A percentile compares a stretch with the other conserved stretches of the same genome.
Conservation (phyloP, 129 eudicot species). For the Helianthus tuberosus region DNA sequence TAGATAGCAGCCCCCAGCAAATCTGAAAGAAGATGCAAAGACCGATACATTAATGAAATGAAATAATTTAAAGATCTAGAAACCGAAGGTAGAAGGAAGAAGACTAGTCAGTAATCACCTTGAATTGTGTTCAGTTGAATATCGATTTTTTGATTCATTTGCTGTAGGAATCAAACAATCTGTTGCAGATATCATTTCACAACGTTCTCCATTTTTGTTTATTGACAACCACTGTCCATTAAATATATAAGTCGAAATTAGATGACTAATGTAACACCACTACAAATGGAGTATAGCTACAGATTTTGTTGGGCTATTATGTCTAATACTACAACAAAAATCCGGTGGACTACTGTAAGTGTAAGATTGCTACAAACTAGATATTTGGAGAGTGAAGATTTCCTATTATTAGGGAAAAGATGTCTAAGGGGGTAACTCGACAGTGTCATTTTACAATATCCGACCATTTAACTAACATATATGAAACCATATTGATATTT, state of each 20-base stretch:
- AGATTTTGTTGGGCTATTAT: background rate
- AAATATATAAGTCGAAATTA: background rate
- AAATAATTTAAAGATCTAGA: background rate
- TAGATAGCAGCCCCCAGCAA: background rate
- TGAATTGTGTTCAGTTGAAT: background rate
- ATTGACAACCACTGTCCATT: slow-evolving; percentile 2
- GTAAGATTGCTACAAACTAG: too few relatives aligned
- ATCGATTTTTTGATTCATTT: background rate
- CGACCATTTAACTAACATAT: background rate
- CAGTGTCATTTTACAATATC: background rate
- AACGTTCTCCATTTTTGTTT: background rate
- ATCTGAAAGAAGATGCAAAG: slow-evolving; percentile 14
- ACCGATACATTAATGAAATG: background rate
- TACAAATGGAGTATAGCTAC: background rate
- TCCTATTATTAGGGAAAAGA: background rate
- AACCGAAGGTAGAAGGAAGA: background rate
- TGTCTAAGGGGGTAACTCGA: background rate
- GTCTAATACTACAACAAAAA: too few relatives aligned
- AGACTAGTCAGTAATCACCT: slow-evolving; percentile 4
- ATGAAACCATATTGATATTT: background rate
- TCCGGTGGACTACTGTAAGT: too few relatives aligned
- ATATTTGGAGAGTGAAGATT: background rate
- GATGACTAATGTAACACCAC: background rate
- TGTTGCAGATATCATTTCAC: background rate
- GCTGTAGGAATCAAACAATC: background rate